Evolutionary conservation across 805 yeast species (phyloP), one percentile per base, ranked within the genome.

Genomic region (Saccharomycopsis sp.): DNA sequence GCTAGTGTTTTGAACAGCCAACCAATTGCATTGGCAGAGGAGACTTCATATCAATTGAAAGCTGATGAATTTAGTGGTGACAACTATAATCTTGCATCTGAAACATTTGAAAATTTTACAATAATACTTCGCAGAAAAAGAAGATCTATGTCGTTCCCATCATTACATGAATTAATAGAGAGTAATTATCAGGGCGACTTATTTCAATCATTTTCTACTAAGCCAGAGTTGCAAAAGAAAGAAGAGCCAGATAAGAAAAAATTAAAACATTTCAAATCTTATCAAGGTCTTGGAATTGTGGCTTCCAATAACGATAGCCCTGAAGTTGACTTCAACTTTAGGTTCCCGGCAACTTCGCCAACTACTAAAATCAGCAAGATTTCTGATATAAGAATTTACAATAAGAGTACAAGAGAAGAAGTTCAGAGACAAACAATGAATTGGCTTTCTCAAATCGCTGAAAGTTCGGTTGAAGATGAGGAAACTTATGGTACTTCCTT

Each of bases 231-330:
- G 23, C 9, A 36, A 13, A 16, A 16, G 39, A 26, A 34, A 7
- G 22, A 6, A 20, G 38, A 26, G 5, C 36, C 24, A 19, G 38
- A 26, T 9, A 40, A 41, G 13, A 38, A 27, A 3, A 26, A 17
- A 14, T 22, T 47, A 14, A 43, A 43, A 22, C 50, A 43, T 27
- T 47, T 47, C 41, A 43, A 39, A 11, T 47, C 50, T 1, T 47
- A 27, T 19, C 50, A 43, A 22, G 50, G 50, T 2, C 34, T 47
- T 4, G 13, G 23, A 16, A 47, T 47, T 2, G 14, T 19, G 8
- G n/a, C 20, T 20, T n/a, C n/a, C n/a, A n/a, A n/a, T n/a, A n/a
- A n/a, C n/a, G 21, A n/a, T 17, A 19, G 20, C 16, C 38, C 38
- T 16, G 29, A 35, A 20, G 24, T 45, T 2, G 41, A 45, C 34